These are phyloP conservation scores for Blastobotrys mokoenaii DNA, from an alignment of 805 yeast species.

Conservation along the genomic window DNA sequence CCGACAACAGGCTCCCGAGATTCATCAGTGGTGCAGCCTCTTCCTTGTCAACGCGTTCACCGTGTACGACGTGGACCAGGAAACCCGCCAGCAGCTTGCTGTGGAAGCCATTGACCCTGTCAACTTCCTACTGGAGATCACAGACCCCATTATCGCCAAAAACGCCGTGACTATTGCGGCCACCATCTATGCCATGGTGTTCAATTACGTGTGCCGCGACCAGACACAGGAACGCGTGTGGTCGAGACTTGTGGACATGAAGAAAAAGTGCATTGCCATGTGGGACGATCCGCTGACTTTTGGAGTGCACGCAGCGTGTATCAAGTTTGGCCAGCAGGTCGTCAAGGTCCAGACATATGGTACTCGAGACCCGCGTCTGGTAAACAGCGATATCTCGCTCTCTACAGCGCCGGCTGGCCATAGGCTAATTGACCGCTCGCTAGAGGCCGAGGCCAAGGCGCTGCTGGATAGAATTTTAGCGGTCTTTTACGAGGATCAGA, in stretches of 20 bases:
- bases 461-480: slow-evolving; percentile 58
- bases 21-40: slow-evolving; percentile 30
- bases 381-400: slow-evolving; percentile 37
- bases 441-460: slow-evolving; percentile 66
- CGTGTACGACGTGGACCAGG: slow-evolving; percentile 17
- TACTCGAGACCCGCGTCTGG: slow-evolving; percentile 26
- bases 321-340: slow-evolving; percentile 60
- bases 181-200: slow-evolving; percentile 38
- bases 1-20: slow-evolving; percentile 24
- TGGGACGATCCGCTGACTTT: slow-evolving; percentile 39
- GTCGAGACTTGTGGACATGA: slow-evolving; percentile 48
- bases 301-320: slow-evolving; percentile 59
- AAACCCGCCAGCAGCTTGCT: slow-evolving; percentile 21
- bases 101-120: slow-evolving; percentile 24
- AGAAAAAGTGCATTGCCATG: slow-evolving; percentile 47
- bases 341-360: slow-evolving; percentile 46
- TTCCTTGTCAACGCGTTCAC: slow-evolving; percentile 32
- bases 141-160: slow-evolving; percentile 25
- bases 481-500: slow-evolving; percentile 45
- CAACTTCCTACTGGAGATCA: slow-evolving; percentile 19
- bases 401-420: slow-evolving; percentile 49
- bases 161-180: slow-evolving; percentile 35
- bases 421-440: slow-evolving; percentile 46
- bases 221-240: slow-evolving; percentile 40
- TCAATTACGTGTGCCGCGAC: slow-evolving; percentile 34